Conservation (phyloP, 2,329 filamentous ascomycete genomes). For the Cyclaneusma minus region DNA sequence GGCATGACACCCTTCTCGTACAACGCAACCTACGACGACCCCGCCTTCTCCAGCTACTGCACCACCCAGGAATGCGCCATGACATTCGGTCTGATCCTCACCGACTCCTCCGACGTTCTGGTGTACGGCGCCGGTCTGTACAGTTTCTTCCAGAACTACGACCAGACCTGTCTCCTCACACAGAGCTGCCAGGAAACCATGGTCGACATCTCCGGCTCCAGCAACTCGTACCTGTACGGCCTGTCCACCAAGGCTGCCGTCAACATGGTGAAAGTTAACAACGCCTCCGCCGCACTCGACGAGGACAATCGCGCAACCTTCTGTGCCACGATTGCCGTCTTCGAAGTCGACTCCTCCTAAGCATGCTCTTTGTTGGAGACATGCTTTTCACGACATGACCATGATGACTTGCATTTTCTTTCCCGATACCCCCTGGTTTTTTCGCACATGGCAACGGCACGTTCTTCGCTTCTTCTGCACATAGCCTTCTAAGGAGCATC, state of each 20-base stretch:
- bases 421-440: no score
- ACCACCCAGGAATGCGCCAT: slow-evolving; percentile 33
- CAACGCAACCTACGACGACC: slow-evolving; percentile 45
- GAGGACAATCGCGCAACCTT: slow-evolving; percentile 50
- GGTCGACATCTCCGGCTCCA: slow-evolving; percentile 51
- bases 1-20: slow-evolving; percentile 48
- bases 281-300: slow-evolving; percentile 34
- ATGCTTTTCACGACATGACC: no score
- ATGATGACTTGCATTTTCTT: no score
- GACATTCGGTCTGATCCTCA: slow-evolving; percentile 60
- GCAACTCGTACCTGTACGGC: slow-evolving; percentile 45
- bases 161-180: slow-evolving; percentile 48
- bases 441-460: no score
- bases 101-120: slow-evolving; percentile 49
- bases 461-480: no score
- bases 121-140: slow-evolving; percentile 65
- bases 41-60: slow-evolving; percentile 49
- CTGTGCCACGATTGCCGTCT: slow-evolving; percentile 43
- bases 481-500: no score
- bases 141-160: slow-evolving; percentile 74
- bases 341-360: no score
- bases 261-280: slow-evolving; percentile 57
- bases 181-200: slow-evolving; percentile 68
- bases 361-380: no score
- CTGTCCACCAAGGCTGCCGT: slow-evolving; percentile 59